Evolutionary conservation across 108 stramenopile species (phyloP).

Genomic region (Pseudonitzschia multiseries): DNA sequence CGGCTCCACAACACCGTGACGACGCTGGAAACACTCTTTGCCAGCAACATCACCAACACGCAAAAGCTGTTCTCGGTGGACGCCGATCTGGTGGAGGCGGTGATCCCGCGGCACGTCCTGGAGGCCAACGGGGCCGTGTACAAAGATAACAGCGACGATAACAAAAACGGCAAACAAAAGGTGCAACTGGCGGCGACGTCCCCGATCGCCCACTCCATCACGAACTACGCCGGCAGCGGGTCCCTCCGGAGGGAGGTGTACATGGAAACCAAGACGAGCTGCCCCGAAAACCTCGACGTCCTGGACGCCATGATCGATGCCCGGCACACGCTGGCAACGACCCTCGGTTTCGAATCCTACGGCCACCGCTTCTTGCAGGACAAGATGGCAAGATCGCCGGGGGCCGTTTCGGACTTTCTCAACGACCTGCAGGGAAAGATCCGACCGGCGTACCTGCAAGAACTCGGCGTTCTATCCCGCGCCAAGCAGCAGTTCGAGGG

Average conservation of each 20-base stretch:
- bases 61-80: conserved; percentile 52
- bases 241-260: conserved; percentile 70
- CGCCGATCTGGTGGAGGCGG: conserved; percentile 39
- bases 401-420: conserved; percentile 55
- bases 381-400: conserved; percentile 69
- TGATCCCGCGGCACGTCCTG: conserved; percentile 65
- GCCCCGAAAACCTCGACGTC: conserved; percentile 76
- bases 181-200: conserved; percentile 43
- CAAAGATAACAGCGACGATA: conserved; percentile 5
- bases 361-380: conserved; percentile 72
- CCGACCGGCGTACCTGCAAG: conserved; percentile 40
- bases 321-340: conserved; percentile 64
- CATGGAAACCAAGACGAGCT: conserved; percentile 61
- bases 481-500: conserved; percentile 74
- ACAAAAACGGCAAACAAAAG: not conserved
- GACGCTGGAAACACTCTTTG: conserved; percentile 74
- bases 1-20: conserved; percentile 63
- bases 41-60: conserved; percentile 63
- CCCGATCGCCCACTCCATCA: conserved; percentile 68
- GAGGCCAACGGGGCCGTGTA: conserved; percentile 34
- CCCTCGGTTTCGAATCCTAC: conserved; percentile 73
- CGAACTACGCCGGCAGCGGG: conserved; percentile 55
- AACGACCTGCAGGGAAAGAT: conserved; percentile 43
- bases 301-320: conserved; percentile 61
- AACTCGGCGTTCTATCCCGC: conserved; percentile 55